Evolutionary conservation across 495 filamentous ascomycete genomes (phyloP).

Genomic region (Cryomyces antarcticus): DNA sequence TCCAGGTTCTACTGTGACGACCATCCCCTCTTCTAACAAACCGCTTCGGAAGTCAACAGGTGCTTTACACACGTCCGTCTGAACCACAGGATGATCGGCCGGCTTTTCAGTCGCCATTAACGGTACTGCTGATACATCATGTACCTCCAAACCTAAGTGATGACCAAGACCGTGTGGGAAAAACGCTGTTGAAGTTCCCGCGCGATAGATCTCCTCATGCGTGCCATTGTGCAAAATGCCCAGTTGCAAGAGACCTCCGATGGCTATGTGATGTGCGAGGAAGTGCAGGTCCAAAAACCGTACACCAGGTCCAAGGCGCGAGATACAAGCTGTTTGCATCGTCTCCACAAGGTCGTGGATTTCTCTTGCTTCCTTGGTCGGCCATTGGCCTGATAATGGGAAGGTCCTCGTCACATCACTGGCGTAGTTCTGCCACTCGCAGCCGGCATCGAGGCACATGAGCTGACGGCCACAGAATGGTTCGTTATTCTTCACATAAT

Average conservation of each 20-base stretch:
- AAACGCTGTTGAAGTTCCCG: slow-evolving; percentile 56
- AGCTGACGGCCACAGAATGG: slow-evolving; percentile 44
- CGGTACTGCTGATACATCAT: slow-evolving; percentile 44
- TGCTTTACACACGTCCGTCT: slow-evolving; percentile 4
- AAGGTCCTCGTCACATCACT: slow-evolving; percentile 78
- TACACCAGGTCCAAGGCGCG: slow-evolving; percentile 39
- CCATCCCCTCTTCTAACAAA: slow-evolving; percentile 43
- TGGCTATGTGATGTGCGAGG: slow-evolving; percentile 51
- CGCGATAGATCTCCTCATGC: slow-evolving; percentile 39
- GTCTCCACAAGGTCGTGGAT: slow-evolving; percentile 58
- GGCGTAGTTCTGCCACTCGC: slow-evolving; percentile 76
- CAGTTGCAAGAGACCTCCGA: slow-evolving; percentile 45
- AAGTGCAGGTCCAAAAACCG: slow-evolving; percentile 47
- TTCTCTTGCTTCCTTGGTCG: slow-evolving; percentile 35
- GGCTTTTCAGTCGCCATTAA: background rate
- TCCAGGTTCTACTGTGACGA: slow-evolving; percentile 77
- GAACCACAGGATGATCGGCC: slow-evolving; percentile 6
- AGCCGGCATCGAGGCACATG: slow-evolving; percentile 67
- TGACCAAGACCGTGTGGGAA: slow-evolving; percentile 86
- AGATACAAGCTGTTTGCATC: slow-evolving; percentile 69
- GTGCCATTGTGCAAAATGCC: slow-evolving; percentile 42
- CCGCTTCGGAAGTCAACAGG: slow-evolving; percentile 4
- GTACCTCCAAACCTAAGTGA: slow-evolving; percentile 76
- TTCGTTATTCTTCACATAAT: slow-evolving; percentile 65
- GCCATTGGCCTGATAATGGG: slow-evolving; percentile 46